These are phyloP conservation scores for Solanum pennellii DNA, from an alignment of 257 asterid genomes.

Conservation along the genomic window DNA sequence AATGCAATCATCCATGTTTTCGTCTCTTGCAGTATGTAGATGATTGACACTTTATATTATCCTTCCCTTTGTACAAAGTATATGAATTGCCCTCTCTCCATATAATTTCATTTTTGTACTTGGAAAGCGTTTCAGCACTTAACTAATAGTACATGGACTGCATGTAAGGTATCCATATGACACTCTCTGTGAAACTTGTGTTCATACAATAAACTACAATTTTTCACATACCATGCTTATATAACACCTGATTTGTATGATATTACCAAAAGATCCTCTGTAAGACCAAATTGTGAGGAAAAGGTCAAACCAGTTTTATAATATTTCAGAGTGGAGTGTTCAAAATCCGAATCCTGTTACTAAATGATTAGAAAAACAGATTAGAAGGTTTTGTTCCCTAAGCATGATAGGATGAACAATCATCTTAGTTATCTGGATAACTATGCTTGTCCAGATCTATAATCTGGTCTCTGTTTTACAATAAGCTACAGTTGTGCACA, in stretches of 20 bases:
- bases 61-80: not conserved
- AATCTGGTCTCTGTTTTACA: not conserved
- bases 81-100: not conserved
- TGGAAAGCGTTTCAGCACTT: not conserved
- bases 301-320: not conserved
- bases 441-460: not conserved
- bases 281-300: not conserved
- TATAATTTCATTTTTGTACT: not conserved
- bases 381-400: not conserved
- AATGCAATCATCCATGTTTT: not conserved
- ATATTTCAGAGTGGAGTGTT: not conserved
- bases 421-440: not conserved
- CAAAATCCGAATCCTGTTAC: not conserved
- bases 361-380: not conserved
- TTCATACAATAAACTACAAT: not conserved
- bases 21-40: not conserved
- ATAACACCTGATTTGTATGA: not conserved
- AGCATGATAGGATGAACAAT: not conserved
- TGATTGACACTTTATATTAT: not conserved
- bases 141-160: not conserved
- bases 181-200: not conserved
- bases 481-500: not conserved
- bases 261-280: not conserved
- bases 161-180: not conserved
- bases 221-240: not conserved